These are phyloP conservation scores for Datura wrightii DNA, from an alignment of 257 asterid species.

Conservation along the genomic window DNA sequence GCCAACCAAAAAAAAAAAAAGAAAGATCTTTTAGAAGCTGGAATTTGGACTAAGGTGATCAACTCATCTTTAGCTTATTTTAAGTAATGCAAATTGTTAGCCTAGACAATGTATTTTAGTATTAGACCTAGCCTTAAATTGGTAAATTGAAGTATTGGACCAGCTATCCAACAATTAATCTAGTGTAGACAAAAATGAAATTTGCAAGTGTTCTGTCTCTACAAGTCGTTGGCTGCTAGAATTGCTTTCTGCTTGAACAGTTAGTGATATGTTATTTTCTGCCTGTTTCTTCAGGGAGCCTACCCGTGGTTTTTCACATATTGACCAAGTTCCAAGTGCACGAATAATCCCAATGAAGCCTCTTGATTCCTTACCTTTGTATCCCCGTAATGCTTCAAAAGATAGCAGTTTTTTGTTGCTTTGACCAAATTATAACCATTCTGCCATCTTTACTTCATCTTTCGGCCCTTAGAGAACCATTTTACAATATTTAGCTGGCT, in stretches of 20 bases:
- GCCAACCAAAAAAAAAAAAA: background rate
- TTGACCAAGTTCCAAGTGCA: background rate
- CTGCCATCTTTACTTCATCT: background rate
- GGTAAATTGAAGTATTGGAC: background rate
- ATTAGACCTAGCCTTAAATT: background rate
- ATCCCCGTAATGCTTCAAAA: background rate
- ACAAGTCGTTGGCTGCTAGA: background rate
- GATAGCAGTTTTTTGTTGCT: background rate
- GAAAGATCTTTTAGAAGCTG: background rate
- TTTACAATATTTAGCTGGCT: background rate
- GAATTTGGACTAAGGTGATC: background rate
- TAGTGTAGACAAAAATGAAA: background rate
- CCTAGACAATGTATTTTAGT: background rate
- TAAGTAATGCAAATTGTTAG: background rate
- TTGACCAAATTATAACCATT: slow-evolving; percentile 2
- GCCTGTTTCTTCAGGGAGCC: background rate
- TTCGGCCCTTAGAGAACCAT: background rate
- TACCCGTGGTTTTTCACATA: background rate
- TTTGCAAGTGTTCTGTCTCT: background rate
- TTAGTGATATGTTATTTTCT: background rate
- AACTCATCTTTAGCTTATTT: background rate
- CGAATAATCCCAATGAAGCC: background rate
- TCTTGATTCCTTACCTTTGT: background rate
- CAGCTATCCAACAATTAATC: background rate
- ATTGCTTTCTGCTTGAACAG: slow-evolving; percentile 2